Base-by-base conservation (phyloP, 306 rosid genomes). In the Fragaria iinumae region DNA sequence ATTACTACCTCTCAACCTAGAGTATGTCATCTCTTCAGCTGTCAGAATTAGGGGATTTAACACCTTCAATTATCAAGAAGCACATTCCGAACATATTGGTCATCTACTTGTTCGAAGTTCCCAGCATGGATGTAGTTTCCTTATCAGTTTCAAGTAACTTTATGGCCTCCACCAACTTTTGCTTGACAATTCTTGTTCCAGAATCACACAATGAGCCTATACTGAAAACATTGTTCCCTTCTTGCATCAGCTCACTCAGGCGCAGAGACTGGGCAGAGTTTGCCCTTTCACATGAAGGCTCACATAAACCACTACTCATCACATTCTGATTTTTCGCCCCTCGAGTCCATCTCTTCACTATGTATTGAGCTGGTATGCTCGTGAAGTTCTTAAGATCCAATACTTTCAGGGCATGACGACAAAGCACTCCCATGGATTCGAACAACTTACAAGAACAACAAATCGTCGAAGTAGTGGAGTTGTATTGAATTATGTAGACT, bases 371-470 rank as follows among this genome's bases (percentile, higher is more conserved):
- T 1, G 80, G 80, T 32, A 77, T 52, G 68, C 74, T 50, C 1
- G 20, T 77, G 53, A 77, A 10, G 62, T 77, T 67, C 36, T 77
- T 67, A 3, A 77, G 45, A 67, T 52, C 74, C 66, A 67, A 56
- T 3, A 77, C 74, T 56, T 68, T 77, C 32, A 77, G 48, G 47
- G 75, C 67, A 77, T 77, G 80, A 41, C 44, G 74, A 70, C 80
- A 77, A 68, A 77, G 56, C 56, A 77, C 10, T n/a, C 80, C 75
- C 11, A 55, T 67, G 12, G 68, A 67, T 55, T 77, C 74, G 68
- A 77, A 67, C 20, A 67, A 52, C 74, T 77, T 77, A 12, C 75
- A 77, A 41, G 74, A 77, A 68, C 80, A 77, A 14, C 16, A 77
- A 53, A 77, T 29, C 41, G 5, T 4, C 8, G 68, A 41, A 23